A percentile compares a stretch with the other conserved stretches of the same genome.
Evolutionary conservation across 805 yeast species (phyloP).

Genomic region (Metschnikowia orientalis): DNA sequence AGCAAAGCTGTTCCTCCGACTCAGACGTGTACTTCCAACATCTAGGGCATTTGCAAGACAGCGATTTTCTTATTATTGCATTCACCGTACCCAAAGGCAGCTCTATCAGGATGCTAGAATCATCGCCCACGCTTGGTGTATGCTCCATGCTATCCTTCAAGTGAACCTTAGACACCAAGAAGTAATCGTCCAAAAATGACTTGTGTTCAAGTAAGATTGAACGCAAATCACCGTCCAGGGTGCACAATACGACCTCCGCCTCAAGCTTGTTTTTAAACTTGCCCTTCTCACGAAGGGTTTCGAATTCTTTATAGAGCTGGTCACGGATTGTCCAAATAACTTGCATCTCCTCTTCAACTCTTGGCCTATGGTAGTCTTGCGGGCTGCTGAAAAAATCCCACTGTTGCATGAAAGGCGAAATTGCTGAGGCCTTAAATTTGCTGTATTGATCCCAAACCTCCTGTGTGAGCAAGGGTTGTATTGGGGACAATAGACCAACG

Average conservation of each 20-base stretch:
- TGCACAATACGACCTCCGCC: constrained; percentile 36
- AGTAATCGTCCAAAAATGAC: constrained; percentile 37
- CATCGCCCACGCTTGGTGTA: neutral
- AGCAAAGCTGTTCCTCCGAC: constrained; percentile 53
- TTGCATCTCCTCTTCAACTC: constrained; percentile 42
- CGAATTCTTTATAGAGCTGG: constrained; percentile 48
- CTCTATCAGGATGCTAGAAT: constrained; percentile 1
- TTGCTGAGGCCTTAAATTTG: constrained; percentile 8
- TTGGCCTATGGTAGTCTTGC: constrained; percentile 27
- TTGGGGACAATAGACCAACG: constrained; percentile 69
- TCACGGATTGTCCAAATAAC: constrained; percentile 46
- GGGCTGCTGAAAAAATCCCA: constrained; percentile 28
- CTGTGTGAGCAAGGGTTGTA: constrained; percentile 79
- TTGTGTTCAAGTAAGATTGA: constrained; percentile 21
- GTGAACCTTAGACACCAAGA: constrained; percentile 58
- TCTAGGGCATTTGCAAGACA: constrained; percentile 72
- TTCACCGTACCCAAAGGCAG: constrained; percentile 22
- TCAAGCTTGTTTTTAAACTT: constrained; percentile 58
- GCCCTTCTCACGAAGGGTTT: constrained; percentile 51
- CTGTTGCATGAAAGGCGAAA: constrained; percentile 15
- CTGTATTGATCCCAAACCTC: constrained; percentile 72
- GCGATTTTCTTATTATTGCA: constrained; percentile 42
- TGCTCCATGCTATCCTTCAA: constrained; percentile 2
- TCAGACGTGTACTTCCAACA: constrained; percentile 81
- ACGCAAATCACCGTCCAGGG: constrained; percentile 11